Conservation (phyloP, 129 eudicot species). For the Chrysanthemum lavandulifolium region DNA sequence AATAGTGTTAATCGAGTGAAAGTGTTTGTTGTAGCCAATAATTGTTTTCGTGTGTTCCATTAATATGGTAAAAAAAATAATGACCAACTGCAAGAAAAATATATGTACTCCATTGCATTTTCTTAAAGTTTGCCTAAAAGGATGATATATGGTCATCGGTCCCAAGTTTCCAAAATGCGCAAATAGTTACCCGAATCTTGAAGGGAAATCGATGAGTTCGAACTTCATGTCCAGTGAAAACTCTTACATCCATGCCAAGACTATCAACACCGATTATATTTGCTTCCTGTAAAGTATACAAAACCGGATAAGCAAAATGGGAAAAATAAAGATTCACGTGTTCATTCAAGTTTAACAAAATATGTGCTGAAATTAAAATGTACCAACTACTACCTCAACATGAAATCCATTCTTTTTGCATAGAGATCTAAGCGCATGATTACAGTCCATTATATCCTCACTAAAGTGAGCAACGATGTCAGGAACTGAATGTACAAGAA, state of each 20-base stretch:
- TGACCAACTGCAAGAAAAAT: too few relatives aligned
- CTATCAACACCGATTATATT: slow-evolving; percentile 69
- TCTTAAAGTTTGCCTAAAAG: background rate
- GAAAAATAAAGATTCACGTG: background rate
- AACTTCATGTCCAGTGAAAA: slow-evolving; percentile 64
- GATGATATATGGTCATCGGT: background rate
- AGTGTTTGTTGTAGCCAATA: background rate
- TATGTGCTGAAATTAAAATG: background rate
- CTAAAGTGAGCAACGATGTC: slow-evolving; percentile 49
- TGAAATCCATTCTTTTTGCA: slow-evolving; percentile 72
- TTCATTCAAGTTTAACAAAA: background rate
- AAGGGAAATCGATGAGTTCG: slow-evolving; percentile 77
- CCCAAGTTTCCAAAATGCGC: background rate
- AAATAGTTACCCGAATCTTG: slow-evolving; percentile 55
- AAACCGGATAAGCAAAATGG: background rate
- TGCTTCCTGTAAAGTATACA: slow-evolving; percentile 49
- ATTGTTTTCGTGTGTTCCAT: background rate
- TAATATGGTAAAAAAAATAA: background rate
- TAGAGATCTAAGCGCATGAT: slow-evolving; percentile 61
- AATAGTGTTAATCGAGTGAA: too few relatives aligned
- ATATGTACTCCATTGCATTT: too few relatives aligned
- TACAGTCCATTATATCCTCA: slow-evolving; percentile 38
- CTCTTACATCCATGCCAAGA: slow-evolving; percentile 79
- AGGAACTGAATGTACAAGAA: slow-evolving; percentile 62
- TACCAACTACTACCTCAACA: slow-evolving; percentile 49